Conservation (phyloP, 108 stramenopile species). For the Skeletonema menzelii region DNA sequence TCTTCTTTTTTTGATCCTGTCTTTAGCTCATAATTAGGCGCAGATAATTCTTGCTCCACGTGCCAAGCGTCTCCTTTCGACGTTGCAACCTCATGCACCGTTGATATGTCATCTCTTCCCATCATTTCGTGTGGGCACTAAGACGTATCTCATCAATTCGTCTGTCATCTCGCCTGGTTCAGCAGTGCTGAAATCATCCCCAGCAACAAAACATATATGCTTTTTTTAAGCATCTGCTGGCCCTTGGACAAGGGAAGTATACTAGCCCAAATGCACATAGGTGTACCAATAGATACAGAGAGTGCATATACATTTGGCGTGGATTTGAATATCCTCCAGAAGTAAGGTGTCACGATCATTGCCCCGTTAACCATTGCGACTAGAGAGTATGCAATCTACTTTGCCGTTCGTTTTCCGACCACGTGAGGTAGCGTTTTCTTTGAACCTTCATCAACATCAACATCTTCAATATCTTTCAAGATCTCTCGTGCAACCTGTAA, state of each 20-base stretch:
- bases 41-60: no score
- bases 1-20: no score
- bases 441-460: slow-evolving; percentile 28
- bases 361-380: slow-evolving; percentile 7
- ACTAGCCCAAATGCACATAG: slow-evolving; percentile 27
- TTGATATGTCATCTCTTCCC: no score
- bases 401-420: slow-evolving; percentile 15
- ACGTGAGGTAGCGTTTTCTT: slow-evolving; percentile 40
- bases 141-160: no score
- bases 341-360: slow-evolving; percentile 14
- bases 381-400: slow-evolving; percentile 18
- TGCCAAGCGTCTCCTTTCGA: no score
- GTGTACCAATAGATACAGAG: slow-evolving; percentile 9
- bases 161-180: slow-evolving; percentile 9
- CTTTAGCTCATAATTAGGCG: no score
- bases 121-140: no score
- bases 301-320: slow-evolving; percentile 20
- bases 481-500: slow-evolving; percentile 36
- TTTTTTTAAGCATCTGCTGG: slow-evolving; percentile 33
- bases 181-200: slow-evolving; percentile 31
- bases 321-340: slow-evolving; percentile 16
- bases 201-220: slow-evolving; percentile 32
- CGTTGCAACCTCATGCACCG: no score
- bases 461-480: slow-evolving; percentile 48
- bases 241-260: slow-evolving; percentile 2